Conservation (phyloP, 176 grass and related monocot species). For the Eremochloa ophiuroides region DNA sequence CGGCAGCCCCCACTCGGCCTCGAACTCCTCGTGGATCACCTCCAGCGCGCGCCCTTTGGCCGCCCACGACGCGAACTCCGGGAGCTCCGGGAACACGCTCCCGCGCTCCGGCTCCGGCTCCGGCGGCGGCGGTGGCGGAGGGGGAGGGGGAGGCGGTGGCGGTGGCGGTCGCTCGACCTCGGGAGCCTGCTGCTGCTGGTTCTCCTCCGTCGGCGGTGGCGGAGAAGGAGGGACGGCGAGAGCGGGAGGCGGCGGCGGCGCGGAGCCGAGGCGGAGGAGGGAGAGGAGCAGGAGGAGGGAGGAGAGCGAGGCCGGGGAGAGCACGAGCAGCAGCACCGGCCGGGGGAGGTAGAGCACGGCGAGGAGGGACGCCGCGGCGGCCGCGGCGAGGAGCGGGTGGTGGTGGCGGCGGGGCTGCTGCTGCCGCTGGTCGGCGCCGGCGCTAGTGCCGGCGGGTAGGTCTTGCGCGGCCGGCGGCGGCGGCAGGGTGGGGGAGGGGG, state of each 20-base stretch:
- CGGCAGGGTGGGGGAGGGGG: background rate
- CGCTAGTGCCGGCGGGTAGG: background rate
- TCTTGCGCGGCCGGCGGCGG: background rate
- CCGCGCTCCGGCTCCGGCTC: background rate
- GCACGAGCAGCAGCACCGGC: constrained; percentile 44
- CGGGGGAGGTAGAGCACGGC: constrained; percentile 71
- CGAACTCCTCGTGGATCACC: constrained; percentile 88
- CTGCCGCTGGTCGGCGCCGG: background rate
- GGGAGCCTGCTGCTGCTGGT: background rate
- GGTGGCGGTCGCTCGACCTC: background rate
- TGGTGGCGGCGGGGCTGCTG: background rate
- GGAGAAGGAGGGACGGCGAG: background rate
- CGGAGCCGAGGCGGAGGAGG: constrained; percentile 60
- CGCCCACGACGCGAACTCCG: constrained; percentile 50
- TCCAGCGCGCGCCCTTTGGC: constrained; percentile 50
- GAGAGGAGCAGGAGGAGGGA: constrained; percentile 48
- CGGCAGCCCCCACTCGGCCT: constrained; percentile 38
- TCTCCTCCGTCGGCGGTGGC: background rate
- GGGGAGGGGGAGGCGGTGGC: background rate
- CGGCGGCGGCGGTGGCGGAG: background rate
- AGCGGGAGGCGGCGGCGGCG: background rate
- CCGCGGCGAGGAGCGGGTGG: constrained; percentile 51
- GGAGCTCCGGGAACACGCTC: constrained; percentile 11
- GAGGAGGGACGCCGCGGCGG: constrained; percentile 49
- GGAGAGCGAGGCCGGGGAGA: constrained; percentile 67